Conservation (phyloP, 106 monocot species). For the Phalaenopsis aphrodite region DNA sequence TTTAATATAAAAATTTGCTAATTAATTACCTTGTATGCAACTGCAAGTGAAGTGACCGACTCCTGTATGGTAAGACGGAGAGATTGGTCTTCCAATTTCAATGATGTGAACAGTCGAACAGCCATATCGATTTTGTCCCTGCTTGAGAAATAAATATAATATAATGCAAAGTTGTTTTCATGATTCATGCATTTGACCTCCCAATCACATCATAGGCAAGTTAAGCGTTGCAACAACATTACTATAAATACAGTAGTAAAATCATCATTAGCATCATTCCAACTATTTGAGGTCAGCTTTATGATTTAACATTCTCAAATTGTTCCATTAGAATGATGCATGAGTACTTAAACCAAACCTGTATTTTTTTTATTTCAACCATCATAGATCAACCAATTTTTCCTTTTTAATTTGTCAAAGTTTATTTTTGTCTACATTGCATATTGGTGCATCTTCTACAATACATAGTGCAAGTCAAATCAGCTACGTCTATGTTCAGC, state of each 20-base stretch:
- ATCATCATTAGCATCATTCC: neutral
- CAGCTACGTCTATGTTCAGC: neutral
- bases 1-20: neutral
- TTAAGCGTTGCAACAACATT: neutral
- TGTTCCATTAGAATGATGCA: neutral
- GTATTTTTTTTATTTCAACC: neutral
- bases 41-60: slow-evolving; percentile 65
- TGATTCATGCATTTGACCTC: too few species aligned
- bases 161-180: neutral
- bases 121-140: slow-evolving; percentile 94
- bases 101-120: slow-evolving; percentile 72
- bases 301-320: neutral
- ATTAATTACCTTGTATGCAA: slow-evolving; percentile 74
- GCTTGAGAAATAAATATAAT: slow-evolving; percentile 6
- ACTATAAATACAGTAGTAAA: too few species aligned
- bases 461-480: neutral
- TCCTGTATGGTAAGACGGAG: slow-evolving; percentile 85
- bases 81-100: slow-evolving; percentile 79
- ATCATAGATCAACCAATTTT: neutral
- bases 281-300: neutral
- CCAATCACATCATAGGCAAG: too few species aligned
- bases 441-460: neutral
- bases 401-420: neutral
- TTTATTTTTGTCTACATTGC: neutral
- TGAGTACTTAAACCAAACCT: neutral